Conservation (phyloP, 305 asterid species). For the Fraxinus velutina region DNA sequence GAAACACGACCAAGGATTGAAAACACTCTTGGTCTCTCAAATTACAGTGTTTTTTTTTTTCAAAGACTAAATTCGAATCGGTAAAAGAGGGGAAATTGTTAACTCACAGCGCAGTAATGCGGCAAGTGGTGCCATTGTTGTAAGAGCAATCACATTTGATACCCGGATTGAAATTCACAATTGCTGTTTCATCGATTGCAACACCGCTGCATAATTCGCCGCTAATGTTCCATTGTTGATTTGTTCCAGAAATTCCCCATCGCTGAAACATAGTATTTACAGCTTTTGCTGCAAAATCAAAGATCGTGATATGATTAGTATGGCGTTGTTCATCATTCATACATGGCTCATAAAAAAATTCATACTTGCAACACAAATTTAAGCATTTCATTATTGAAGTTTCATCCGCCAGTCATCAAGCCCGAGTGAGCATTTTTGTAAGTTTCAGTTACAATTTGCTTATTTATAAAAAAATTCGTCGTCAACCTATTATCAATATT, state of each 20-base stretch:
- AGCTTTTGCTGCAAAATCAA: conserved; percentile 39
- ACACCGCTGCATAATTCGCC: conserved; percentile 62
- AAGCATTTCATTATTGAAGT: background rate
- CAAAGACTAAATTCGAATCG: background rate
- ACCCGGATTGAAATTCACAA: conserved; percentile 44
- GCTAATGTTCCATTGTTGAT: conserved; percentile 51
- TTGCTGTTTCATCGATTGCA: conserved; percentile 37
- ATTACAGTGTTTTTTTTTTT: background rate
- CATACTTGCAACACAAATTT: background rate
- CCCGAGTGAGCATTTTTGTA: background rate
- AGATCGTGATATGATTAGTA: background rate
- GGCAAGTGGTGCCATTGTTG: conserved; percentile 43
- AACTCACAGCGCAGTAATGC: conserved; percentile 58
- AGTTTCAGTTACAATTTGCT: background rate
- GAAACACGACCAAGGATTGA: background rate
- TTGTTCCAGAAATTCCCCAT: conserved; percentile 39
- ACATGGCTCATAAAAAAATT: background rate
- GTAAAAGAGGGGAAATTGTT: background rate
- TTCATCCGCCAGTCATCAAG: background rate
- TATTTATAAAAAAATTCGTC: too few species aligned
- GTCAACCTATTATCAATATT: background rate
- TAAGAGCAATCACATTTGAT: conserved; percentile 64
- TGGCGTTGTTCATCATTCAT: background rate
- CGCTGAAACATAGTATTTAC: conserved; percentile 50
- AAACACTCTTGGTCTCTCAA: background rate